phyloP scores from a whole-genome alignment of 73 alveolate genomes.

The Durusdinium trenchii region DNA sequence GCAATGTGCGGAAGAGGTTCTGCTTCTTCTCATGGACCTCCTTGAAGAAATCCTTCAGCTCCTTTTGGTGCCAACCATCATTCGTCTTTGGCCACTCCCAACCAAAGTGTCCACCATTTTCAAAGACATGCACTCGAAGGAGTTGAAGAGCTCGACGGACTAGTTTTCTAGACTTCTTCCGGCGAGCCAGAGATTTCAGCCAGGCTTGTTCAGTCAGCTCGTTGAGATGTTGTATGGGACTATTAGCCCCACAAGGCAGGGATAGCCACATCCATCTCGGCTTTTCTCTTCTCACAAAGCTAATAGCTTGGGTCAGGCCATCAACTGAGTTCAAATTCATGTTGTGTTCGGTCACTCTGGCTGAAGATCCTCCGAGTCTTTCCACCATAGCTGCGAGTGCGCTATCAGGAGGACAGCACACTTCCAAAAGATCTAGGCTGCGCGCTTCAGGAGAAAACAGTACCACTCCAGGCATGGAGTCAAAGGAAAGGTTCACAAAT shows the following conservation, averaged over 20 bases:
- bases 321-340: background rate
- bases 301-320: background rate
- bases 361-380: background rate
- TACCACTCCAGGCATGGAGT: too few species aligned
- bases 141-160: background rate
- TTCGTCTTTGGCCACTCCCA: constrained; percentile 4
- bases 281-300: background rate
- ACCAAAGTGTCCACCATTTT: background rate
- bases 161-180: background rate
- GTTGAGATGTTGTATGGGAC: background rate
- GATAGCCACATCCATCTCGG: background rate
- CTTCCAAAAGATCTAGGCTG: background rate
- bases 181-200: background rate
- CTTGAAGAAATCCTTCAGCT: background rate
- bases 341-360: background rate
- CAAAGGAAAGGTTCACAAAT: background rate
- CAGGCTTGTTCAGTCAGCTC: background rate
- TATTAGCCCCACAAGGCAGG: background rate
- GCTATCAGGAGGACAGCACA: constrained; percentile 1
- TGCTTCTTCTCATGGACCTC: background rate
- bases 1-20: background rate
- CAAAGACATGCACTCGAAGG: background rate
- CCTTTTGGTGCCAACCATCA: background rate
- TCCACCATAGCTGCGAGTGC: background rate
- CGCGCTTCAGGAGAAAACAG: too few species aligned